Evolutionary conservation across 257 asterid genomes (phyloP), one percentile per base, ranked within the genome.

Genomic region (Rhazya stricta): DNA sequence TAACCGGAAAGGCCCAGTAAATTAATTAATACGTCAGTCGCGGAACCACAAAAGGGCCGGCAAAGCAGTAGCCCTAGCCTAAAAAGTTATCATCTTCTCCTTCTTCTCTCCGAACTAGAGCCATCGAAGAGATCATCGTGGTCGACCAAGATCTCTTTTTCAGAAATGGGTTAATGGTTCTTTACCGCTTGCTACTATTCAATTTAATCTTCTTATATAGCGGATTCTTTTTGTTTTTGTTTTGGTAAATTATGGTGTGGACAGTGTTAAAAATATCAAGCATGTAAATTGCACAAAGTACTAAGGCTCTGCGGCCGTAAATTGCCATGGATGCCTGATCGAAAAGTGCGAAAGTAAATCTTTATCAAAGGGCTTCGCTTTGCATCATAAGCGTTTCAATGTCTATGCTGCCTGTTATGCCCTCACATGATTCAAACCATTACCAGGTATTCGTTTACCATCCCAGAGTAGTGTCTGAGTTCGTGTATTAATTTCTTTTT

Each of bases 401-500:
- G 39, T 70, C 43, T 48, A 45, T 70, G 62, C 74, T 70, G 74
- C 74, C 74, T 70, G 74, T 70, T 70, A 48, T 70, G 62, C 74
- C 62, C 60, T 7, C 36, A 69, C 74, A 69, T 45, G 2, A 21
- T 42, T 37, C 19, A 9, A 34, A 36, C 45, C 16, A 39, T 30
- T 11, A 12, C 6, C 27, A 16, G 21, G 3, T 15, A 65, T 23
- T 23, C 13, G 6, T 39, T 39, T n/a, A n/a, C n/a, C n/a, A n/a
- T n/a, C n/a, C n/a, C n/a, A n/a, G n/a, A n/a, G n/a, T n/a, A n/a
- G n/a, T n/a, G n/a, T n/a, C n/a, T n/a, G n/a, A n/a, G n/a, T n/a
- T n/a, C n/a, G n/a, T n/a, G n/a, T n/a, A n/a, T n/a, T n/a, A n/a
- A n/a, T n/a, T n/a, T n/a, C n/a, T n/a, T n/a, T n/a, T n/a, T n/a